These are phyloP conservation scores for Scytalidium lignicola DNA, from an alignment of 2,329 filamentous ascomycete genomes.

Conservation along the genomic window DNA sequence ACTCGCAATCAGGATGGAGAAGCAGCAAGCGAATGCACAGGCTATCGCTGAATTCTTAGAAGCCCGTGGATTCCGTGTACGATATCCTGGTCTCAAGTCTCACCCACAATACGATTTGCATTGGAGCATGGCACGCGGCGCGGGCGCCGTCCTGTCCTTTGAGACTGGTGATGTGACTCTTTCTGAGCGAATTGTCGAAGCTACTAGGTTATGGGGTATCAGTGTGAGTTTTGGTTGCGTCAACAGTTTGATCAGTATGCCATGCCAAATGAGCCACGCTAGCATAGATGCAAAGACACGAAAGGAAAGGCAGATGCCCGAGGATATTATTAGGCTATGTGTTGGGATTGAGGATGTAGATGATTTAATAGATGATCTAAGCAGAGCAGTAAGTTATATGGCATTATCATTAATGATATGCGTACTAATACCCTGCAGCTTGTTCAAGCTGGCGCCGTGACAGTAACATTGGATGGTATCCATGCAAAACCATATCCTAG, in stretches of 20 bases:
- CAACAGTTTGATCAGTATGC: slow-evolving; percentile 98
- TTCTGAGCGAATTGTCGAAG: slow-evolving; percentile 91
- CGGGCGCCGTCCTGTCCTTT: slow-evolving; percentile 91
- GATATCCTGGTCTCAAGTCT: slow-evolving; percentile 88
- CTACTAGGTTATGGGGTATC: slow-evolving; percentile 86
- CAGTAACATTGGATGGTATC: slow-evolving; percentile 78
- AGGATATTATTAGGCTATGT: slow-evolving; percentile 92
- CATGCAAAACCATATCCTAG: slow-evolving; percentile 44
- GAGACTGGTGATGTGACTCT: slow-evolving; percentile 83
- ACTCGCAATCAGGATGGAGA: slow-evolving; percentile 95
- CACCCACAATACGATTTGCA: slow-evolving; percentile 97
- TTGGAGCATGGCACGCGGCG: slow-evolving; percentile 89
- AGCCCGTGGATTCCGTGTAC: slow-evolving; percentile 83
- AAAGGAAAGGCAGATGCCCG: slow-evolving; percentile 83
- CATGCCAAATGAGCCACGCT: slow-evolving; percentile 98
- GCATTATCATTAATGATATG: background rate
- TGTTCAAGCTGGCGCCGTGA: slow-evolving; percentile 90
- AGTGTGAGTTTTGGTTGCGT: slow-evolving; percentile 97
- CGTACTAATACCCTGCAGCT: slow-evolving; percentile 47
- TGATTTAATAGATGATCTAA: slow-evolving; percentile 89
- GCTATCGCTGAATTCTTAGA: slow-evolving; percentile 90
- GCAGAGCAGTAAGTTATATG: slow-evolving; percentile 68
- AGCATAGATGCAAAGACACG: slow-evolving; percentile 96
- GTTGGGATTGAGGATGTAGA: slow-evolving; percentile 92
- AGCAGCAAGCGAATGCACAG: slow-evolving; percentile 91